These are phyloP conservation scores for Phlebopus sp. DNA, from an alignment of 1,284 basidiomycete species.

Conservation along the genomic window DNA sequence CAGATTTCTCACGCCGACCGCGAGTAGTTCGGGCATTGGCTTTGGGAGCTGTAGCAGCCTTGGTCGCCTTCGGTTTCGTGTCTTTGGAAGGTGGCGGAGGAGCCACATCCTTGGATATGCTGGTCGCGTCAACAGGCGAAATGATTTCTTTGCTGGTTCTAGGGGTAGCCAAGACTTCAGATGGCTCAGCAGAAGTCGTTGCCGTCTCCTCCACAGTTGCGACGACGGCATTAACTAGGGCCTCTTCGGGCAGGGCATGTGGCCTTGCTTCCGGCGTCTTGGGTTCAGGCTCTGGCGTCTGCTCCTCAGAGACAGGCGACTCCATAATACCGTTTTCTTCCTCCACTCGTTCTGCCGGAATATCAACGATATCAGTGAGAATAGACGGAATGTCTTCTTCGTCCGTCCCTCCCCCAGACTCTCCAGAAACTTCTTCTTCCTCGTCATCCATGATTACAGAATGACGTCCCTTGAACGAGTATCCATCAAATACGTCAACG, in stretches of 20 bases:
- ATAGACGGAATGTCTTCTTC: conserved; percentile 35
- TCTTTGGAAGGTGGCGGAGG: conserved; percentile 14
- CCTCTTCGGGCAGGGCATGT: conserved; percentile 40
- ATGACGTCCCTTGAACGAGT: conserved; percentile 83
- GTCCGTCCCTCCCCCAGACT: conserved; percentile 39
- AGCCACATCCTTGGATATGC: background rate
- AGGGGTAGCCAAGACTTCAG: conserved; percentile 19
- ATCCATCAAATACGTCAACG: conserved; percentile 81
- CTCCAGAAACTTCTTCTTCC: conserved; percentile 51
- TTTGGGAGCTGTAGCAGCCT: conserved; percentile 26
- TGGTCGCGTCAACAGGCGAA: background rate
- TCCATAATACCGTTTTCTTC: conserved; percentile 31
- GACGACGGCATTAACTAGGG: conserved; percentile 16
- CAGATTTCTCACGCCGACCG: conserved; percentile 69
- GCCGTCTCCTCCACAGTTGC: conserved; percentile 14
- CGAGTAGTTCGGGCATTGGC: conserved; percentile 30
- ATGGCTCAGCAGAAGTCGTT: conserved; percentile 14
- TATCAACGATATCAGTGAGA: conserved; percentile 20
- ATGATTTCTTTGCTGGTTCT: conserved; percentile 12
- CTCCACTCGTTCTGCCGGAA: conserved; percentile 17
- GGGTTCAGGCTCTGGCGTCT: conserved; percentile 48
- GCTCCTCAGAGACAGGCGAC: conserved; percentile 26
- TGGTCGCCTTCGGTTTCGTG: conserved; percentile 29
- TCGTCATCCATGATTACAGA: conserved; percentile 73
- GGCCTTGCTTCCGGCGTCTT: conserved; percentile 73